These are phyloP conservation scores for Strigomonas culicis DNA, from an alignment of 208 protist genomes.

Conservation along the genomic window DNA sequence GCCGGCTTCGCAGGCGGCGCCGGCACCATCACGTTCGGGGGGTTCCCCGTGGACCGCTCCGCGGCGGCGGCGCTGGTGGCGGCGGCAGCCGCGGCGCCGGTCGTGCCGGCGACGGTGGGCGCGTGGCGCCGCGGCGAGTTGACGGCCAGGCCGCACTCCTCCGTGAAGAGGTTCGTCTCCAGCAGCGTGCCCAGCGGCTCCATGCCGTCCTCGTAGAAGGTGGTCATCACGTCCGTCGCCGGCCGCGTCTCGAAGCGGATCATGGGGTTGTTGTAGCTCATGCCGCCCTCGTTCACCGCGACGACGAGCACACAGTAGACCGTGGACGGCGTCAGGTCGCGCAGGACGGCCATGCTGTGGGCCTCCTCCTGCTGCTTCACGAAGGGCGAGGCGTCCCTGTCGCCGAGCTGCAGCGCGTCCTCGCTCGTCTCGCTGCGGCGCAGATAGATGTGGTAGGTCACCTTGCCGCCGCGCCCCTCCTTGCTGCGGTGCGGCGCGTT, in stretches of 20 bases:
- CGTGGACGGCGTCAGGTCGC: constrained; percentile 62
- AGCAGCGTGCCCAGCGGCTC: background rate
- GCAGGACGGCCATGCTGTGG: constrained; percentile 40
- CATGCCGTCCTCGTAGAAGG: constrained; percentile 28
- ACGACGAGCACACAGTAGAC: constrained; percentile 82
- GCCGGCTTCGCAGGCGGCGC: background rate
- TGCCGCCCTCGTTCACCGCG: constrained; percentile 73
- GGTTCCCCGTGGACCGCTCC: background rate
- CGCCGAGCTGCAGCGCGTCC: background rate
- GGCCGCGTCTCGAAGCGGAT: constrained; percentile 70
- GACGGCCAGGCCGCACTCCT: no score
- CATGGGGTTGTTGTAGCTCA: constrained; percentile 80
- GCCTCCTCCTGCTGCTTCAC: constrained; percentile 16
- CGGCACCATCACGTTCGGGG: background rate
- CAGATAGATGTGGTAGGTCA: background rate
- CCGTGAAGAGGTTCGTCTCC: background rate
- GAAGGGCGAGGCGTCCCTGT: background rate
- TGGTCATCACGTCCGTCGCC: constrained; percentile 47
- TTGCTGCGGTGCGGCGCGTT: constrained; percentile 28
- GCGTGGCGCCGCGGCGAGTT: background rate
- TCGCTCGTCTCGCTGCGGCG: constrained; percentile 22
- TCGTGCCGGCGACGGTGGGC: background rate
- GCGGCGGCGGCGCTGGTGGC: background rate
- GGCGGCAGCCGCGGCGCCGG: background rate
- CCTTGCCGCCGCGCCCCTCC: constrained; percentile 15